These are phyloP conservation scores for Blastocystis sp. DNA, from an alignment of 352 stramenopile species.

Conservation along the genomic window DNA sequence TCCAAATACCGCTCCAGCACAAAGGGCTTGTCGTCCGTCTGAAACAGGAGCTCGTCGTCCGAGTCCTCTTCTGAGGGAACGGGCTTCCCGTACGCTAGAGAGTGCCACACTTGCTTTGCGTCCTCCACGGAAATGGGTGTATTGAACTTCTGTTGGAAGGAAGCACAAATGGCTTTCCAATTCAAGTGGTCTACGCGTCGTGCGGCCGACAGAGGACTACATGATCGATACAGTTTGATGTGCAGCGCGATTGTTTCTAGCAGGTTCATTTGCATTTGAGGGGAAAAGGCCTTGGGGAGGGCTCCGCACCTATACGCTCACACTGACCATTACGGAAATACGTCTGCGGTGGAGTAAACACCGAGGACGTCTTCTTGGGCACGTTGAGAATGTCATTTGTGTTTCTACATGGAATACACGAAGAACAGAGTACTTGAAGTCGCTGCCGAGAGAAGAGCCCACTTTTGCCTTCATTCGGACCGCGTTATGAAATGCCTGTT, in stretches of 20 bases:
- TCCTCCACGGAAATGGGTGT: conserved; percentile 37
- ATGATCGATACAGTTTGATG: background rate
- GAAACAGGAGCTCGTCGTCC: conserved; percentile 50
- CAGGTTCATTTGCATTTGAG: conserved; percentile 4
- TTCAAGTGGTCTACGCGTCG: conserved; percentile 54
- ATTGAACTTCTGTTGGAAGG: background rate
- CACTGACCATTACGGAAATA: background rate
- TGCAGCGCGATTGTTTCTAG: conserved; percentile 8
- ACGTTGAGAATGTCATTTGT: background rate
- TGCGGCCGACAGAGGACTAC: background rate
- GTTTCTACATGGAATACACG: background rate
- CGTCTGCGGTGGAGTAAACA: conserved; percentile 1
- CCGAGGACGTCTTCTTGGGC: background rate
- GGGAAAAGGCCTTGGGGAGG: background rate
- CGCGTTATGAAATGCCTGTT: conserved; percentile 2
- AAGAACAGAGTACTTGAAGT: background rate
- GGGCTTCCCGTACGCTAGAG: conserved; percentile 1
- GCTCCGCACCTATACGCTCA: background rate
- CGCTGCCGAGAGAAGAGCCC: background rate
- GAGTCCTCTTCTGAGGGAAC: background rate
- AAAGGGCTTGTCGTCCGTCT: conserved; percentile 45
- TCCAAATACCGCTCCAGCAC: background rate
- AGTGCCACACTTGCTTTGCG: conserved; percentile 37
- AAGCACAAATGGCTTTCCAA: conserved; percentile 12
- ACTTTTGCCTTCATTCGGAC: background rate